Percentiles rank a stretch among this genome's conserved stretches.
These are phyloP conservation scores for Aspergillus asperescens DNA, from an alignment of 495 filamentous ascomycete species.

Conservation along the genomic window DNA sequence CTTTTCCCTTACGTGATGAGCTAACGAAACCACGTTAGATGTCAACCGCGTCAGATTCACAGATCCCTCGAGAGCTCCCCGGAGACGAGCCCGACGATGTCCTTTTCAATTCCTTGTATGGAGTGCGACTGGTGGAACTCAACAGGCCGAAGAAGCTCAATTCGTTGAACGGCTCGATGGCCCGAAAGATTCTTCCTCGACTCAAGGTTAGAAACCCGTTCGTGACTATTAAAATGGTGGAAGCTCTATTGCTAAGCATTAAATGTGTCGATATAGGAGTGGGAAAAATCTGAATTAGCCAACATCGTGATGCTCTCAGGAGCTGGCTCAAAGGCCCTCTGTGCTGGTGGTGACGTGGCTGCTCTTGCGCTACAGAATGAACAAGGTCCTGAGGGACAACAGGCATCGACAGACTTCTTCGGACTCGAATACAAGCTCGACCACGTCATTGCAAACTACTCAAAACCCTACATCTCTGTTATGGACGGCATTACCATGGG, in stretches of 20 bases:
- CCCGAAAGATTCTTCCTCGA: constrained; percentile 80
- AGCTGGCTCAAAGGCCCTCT: constrained; percentile 76
- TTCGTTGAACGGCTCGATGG: constrained; percentile 89
- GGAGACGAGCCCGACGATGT: constrained; percentile 85
- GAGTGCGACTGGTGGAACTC: constrained; percentile 86
- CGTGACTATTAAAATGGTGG: not conserved
- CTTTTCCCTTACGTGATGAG: not conserved
- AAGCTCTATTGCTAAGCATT: constrained; percentile 15
- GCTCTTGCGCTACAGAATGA: constrained; percentile 68
- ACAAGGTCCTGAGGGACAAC: constrained; percentile 58
- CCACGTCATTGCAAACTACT: constrained; percentile 90
- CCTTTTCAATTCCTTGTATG: constrained; percentile 79
- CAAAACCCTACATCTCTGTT: constrained; percentile 88
- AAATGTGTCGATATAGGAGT: constrained; percentile 54
- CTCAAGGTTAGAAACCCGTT: constrained; percentile 48
- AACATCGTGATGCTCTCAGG: constrained; percentile 92
- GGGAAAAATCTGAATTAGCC: constrained; percentile 87
- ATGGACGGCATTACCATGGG: constrained; percentile 99
- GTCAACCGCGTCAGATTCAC: constrained; percentile 40
- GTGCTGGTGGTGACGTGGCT: constrained; percentile 86
- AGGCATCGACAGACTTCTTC: constrained; percentile 76
- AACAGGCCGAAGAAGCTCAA: constrained; percentile 90
- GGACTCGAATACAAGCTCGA: constrained; percentile 88
- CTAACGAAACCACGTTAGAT: constrained; percentile 42
- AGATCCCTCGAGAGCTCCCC: constrained; percentile 47